phyloP scores from a whole-genome alignment of 345 rosid genomes.

The Brassica incana region DNA sequence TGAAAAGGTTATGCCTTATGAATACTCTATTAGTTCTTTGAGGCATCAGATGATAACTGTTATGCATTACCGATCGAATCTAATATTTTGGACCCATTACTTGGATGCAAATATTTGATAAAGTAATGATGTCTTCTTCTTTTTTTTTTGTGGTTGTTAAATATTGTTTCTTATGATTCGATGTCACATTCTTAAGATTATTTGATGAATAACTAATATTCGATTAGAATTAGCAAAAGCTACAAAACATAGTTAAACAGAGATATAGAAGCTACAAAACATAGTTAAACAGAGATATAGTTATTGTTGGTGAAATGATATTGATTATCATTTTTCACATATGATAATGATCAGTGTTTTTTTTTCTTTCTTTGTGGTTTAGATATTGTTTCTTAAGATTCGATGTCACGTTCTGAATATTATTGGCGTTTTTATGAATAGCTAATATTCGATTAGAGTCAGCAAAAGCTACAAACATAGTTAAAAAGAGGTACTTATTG shows the following conservation, averaged over 20 bases:
- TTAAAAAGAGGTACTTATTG: not conserved
- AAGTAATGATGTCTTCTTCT: slow-evolving; percentile 11
- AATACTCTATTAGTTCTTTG: not conserved
- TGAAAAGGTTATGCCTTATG: not conserved
- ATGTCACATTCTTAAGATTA: slow-evolving; percentile 27
- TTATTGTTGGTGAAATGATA: too few species aligned
- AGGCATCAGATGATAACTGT: slow-evolving; percentile 4
- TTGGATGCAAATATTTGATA: slow-evolving; percentile 18
- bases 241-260: not conserved
- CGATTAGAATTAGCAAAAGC: slow-evolving; percentile 2
- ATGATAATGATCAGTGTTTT: not conserved
- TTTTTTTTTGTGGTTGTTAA: not conserved
- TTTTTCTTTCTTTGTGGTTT: not conserved
- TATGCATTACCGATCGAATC: slow-evolving; percentile 22
- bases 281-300: too few species aligned
- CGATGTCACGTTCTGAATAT: slow-evolving; percentile 28
- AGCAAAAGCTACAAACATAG: slow-evolving; percentile 6
- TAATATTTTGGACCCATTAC: slow-evolving; percentile 28
- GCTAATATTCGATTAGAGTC: slow-evolving; percentile 6
- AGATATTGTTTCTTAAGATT: slow-evolving; percentile 25
- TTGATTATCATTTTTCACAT: too few species aligned
- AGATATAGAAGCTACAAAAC: too few species aligned
- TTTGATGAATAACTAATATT: slow-evolving; percentile 9
- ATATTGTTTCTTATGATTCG: slow-evolving; percentile 26
- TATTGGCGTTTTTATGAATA: not conserved